Percentiles rank a stretch among this genome's conserved stretches.
Conservation (phyloP, 371 early-diverging fungal species). For the Saksenaea oblongispora region DNA sequence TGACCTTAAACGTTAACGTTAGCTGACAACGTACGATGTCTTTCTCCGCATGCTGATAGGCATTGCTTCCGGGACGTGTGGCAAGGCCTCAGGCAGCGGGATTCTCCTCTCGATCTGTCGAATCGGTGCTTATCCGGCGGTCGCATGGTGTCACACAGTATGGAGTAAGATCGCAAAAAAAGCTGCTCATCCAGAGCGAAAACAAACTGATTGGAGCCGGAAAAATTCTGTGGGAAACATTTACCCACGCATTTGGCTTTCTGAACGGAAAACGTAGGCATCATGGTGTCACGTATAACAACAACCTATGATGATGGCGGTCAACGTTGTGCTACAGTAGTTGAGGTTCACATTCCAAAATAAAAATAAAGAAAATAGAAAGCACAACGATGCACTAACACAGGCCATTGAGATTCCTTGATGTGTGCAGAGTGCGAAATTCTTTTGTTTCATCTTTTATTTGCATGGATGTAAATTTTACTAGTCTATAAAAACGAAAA, state of each 20-base stretch:
- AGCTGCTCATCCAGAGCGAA: background rate
- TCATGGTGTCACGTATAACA: background rate
- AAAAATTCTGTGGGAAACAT: background rate
- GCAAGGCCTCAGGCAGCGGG: background rate
- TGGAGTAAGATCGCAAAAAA: background rate
- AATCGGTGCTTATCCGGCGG: background rate
- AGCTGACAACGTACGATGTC: background rate
- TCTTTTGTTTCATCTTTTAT: no score
- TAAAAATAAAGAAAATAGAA: background rate
- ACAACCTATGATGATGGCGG: background rate
- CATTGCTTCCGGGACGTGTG: no score
- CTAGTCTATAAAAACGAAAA: no score
- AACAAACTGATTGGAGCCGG: background rate
- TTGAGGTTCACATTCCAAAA: background rate
- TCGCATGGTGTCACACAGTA: background rate
- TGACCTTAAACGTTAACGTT: background rate
- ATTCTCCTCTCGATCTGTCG: background rate
- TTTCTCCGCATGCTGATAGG: no score
- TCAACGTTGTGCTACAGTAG: background rate
- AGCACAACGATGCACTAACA: background rate
- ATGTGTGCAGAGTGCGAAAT: no score
- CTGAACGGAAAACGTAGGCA: background rate
- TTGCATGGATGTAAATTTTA: background rate
- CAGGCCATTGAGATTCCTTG: no score
- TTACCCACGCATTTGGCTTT: background rate